Percentiles rank a stretch among this genome's conserved stretches.
Conservation (phyloP, 192 early-diverging fungal species). For the Coemansia sp. region DNA sequence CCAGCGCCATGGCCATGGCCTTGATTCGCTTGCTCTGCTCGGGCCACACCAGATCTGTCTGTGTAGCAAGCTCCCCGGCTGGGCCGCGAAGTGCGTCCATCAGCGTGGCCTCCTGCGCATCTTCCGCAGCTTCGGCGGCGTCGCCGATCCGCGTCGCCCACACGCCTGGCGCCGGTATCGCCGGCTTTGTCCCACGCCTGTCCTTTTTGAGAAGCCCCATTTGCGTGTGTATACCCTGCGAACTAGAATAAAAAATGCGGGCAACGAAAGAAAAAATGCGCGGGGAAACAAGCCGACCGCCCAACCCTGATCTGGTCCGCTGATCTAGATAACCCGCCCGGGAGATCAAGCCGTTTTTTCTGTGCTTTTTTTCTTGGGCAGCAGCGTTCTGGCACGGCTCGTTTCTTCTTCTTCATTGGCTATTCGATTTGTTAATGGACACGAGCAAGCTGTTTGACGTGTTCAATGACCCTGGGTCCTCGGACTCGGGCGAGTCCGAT, state of each 20-base stretch:
- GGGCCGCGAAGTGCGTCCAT: conserved; percentile 4
- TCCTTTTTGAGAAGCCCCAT: conserved; percentile 44
- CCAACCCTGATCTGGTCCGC: too few species aligned
- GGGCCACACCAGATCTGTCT: conserved; percentile 17
- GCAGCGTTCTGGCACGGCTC: too few species aligned
- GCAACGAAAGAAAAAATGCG: too few species aligned
- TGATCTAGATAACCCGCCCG: too few species aligned
- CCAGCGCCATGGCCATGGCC: conserved; percentile 4
- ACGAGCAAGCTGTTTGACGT: conserved; percentile 37
- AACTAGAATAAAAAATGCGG: too few species aligned
- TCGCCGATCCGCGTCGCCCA: conserved; percentile 25
- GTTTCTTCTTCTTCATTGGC: too few species aligned
- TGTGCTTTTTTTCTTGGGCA: too few species aligned
- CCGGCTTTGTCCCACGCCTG: conserved; percentile 21
- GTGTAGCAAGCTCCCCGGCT: conserved; percentile 1
- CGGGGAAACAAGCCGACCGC: too few species aligned
- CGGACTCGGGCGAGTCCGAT: conserved; percentile 15
- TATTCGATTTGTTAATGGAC: too few species aligned
- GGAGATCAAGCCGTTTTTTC: too few species aligned
- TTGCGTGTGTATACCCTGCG: too few species aligned
- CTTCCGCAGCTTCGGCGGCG: background rate
- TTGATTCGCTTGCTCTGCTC: conserved; percentile 39
- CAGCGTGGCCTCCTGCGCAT: conserved; percentile 4
- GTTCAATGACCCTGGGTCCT: conserved; percentile 39
- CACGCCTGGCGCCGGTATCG: conserved; percentile 34